phyloP scores from a whole-genome alignment of 352 stramenopile species.

The Globisporangium cylindrosporum region DNA sequence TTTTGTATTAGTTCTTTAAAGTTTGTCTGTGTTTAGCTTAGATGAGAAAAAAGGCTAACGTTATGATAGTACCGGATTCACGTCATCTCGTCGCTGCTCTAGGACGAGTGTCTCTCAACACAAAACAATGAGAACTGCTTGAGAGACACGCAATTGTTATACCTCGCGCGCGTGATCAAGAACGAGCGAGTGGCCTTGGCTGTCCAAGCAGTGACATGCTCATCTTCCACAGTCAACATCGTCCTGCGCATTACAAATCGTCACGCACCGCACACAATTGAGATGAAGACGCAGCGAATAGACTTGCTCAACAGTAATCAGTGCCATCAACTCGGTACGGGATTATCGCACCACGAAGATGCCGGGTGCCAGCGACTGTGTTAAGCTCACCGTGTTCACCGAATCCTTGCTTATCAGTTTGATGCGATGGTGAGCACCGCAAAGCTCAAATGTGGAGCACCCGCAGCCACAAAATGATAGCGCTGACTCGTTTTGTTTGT shows the following conservation, averaged over 20 bases:
- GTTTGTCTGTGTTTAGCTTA: too few species aligned
- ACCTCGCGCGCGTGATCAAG: background rate
- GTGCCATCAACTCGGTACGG: background rate
- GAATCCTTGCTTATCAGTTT: background rate
- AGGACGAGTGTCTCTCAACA: too few species aligned
- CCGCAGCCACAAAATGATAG: background rate
- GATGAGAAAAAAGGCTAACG: too few species aligned
- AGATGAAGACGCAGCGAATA: background rate
- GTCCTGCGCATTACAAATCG: background rate
- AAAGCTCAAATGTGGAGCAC: background rate
- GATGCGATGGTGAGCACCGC: background rate
- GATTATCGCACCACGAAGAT: background rate
- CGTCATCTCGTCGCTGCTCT: too few species aligned
- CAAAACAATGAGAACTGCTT: background rate
- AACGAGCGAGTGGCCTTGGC: too few species aligned
- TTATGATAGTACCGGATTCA: too few species aligned
- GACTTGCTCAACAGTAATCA: background rate
- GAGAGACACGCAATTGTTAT: background rate
- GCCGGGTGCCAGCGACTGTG: background rate
- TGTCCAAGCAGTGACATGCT: background rate
- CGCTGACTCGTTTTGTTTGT: background rate
- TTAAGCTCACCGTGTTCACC: background rate
- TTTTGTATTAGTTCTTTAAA: too few species aligned
- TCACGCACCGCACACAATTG: background rate
- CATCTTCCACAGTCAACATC: background rate